Evolutionary conservation across 768 basidiomycete genomes (phyloP), one percentile per base, ranked within the genome.

Genomic region (Suillus occidentalis): DNA sequence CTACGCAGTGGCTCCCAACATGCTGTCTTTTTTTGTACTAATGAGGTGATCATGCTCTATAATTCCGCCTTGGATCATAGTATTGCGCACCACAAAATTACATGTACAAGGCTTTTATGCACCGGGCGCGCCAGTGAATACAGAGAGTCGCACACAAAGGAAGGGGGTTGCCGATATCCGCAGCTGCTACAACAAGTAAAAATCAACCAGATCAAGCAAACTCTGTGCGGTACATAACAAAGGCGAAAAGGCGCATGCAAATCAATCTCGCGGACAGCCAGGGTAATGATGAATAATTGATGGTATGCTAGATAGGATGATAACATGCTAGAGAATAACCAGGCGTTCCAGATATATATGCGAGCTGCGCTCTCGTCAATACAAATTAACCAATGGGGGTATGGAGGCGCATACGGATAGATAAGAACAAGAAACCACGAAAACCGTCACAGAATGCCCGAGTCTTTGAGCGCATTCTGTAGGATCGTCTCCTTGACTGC

Each of bases 401-500:
- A 39, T 60, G 14, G 65, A 20, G 52, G 36, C 2, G 47, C 69
- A 66, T 58, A 75, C 74, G 65, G 67, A 76, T 69, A 74, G 73
- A 73, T 63, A 37, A 18, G 25, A 56, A 34, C 22, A 39, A n/a
- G 28, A 56, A 9, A 55, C 50, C 28, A 31, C 7, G 36, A 59
- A 40, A 53, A 53, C 20, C 7, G 45, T 70, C 78, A 88, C 73
- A 95, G 85, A 70, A 95, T 94, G 63, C 93, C 93, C 0, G 89
- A 90, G 70, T 94, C 93, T 73, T 90, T 87, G 7, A 95, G 79
- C 3, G 93, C 93, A 72, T 94, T 95, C 77, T 93, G 91, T 62
- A 95, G 74, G 62, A 96, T 95, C n/a, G 94, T 95, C 78, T 96
- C 94, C 78, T 94, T 94, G 55, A 94, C 92, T 0, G 92, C 92